phyloP scores from a whole-genome alignment of 306 rosid species.

The Lathyrus tuberosus region DNA sequence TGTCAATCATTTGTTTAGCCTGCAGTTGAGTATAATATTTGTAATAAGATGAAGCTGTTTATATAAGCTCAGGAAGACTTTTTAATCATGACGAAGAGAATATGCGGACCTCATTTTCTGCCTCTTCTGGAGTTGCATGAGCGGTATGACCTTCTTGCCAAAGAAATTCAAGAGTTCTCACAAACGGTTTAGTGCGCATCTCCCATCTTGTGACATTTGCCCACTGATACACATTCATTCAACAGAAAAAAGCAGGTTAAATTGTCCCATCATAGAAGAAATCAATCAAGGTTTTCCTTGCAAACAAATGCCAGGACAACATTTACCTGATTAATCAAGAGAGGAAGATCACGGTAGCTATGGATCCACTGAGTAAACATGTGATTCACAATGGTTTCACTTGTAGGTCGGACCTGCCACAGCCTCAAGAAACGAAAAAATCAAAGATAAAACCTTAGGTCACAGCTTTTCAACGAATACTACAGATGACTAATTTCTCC shows the following conservation, averaged over 20 bases:
- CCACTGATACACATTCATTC: slow-evolving; percentile 66
- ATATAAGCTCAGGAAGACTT: slow-evolving; percentile 6
- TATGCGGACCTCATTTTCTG: slow-evolving; percentile 81
- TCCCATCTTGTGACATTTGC: slow-evolving; percentile 99
- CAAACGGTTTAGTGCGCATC: slow-evolving; percentile 96
- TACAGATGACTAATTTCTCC: slow-evolving; percentile 22
- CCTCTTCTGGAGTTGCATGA: slow-evolving; percentile 87
- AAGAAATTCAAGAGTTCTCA: slow-evolving; percentile 95
- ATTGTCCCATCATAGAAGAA: slow-evolving; percentile 6
- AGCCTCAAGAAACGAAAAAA: slow-evolving; percentile 85
- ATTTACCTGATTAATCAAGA: slow-evolving; percentile 83
- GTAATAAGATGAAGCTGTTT: slow-evolving; percentile 27
- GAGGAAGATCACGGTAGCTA: slow-evolving; percentile 97
- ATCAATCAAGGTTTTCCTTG: not conserved
- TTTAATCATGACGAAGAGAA: slow-evolving; percentile 21
- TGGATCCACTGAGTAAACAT: slow-evolving; percentile 99
- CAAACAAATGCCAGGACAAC: slow-evolving; percentile 23
- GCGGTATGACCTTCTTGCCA: slow-evolving; percentile 99
- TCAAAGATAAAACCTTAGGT: slow-evolving; percentile 79
- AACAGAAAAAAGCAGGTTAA: slow-evolving; percentile 8
- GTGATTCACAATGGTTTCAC: slow-evolving; percentile 96
- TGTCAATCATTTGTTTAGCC: slow-evolving; percentile 95
- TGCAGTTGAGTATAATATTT: slow-evolving; percentile 54
- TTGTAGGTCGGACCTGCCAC: slow-evolving; percentile 94
- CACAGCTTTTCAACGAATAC: slow-evolving; percentile 43